Percentiles rank a stretch among this genome's conserved stretches.
Evolutionary conservation across 441 rosid genomes (phyloP).

Genomic region (Jatropha podagrica): DNA sequence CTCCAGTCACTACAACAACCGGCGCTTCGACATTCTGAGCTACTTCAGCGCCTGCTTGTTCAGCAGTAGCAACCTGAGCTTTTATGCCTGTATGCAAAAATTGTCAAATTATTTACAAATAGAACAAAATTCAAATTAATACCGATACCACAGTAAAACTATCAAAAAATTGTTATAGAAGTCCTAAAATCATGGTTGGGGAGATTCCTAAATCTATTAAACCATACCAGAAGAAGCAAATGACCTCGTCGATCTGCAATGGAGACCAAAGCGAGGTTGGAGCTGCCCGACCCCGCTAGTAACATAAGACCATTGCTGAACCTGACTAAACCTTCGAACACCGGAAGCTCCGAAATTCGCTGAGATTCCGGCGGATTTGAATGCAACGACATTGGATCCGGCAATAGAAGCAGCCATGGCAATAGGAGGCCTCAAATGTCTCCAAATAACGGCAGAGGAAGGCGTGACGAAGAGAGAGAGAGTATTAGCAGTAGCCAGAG

Average conservation of each 20-base stretch:
- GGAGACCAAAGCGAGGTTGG: constrained; percentile 36
- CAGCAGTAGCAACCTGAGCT: constrained; percentile 63
- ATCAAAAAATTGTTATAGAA: not conserved
- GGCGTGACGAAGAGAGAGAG: constrained; percentile 16
- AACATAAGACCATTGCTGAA: constrained; percentile 43
- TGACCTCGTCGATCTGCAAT: constrained; percentile 38
- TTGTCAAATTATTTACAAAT: not conserved
- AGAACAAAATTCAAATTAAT: not conserved
- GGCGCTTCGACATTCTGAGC: constrained; percentile 34
- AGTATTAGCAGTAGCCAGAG: constrained; percentile 38
- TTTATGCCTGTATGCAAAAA: constrained; percentile 38
- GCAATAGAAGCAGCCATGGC: constrained; percentile 56
- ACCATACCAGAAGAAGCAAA: constrained; percentile 49
- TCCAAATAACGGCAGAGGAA: constrained; percentile 32
- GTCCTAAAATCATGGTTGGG: not conserved
- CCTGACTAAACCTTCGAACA: constrained; percentile 34
- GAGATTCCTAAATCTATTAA: not conserved
- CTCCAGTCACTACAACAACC: constrained; percentile 86
- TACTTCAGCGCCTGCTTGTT: constrained; percentile 42
- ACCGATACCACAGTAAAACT: not conserved
- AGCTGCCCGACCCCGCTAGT: constrained; percentile 30
- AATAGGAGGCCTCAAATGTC: constrained; percentile 26
- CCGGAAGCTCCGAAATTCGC: constrained; percentile 21
- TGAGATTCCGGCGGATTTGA: constrained; percentile 41
- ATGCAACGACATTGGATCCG: constrained; percentile 45